phyloP scores from a whole-genome alignment of 176 grass and related monocot species.

The Carex cristatella region DNA sequence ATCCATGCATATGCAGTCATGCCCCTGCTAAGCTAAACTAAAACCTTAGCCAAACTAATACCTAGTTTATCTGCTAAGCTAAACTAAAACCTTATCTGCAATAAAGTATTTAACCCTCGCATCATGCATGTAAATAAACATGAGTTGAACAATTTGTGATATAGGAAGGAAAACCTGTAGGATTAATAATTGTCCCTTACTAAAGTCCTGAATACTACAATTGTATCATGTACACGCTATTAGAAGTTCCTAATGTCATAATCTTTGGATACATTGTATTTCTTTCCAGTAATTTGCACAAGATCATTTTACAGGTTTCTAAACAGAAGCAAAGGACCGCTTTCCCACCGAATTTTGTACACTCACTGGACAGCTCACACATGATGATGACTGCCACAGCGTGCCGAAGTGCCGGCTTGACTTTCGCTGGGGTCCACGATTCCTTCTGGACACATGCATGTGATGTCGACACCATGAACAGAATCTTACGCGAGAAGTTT shows the following conservation, averaged over 20 bases:
- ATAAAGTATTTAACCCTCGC: background rate
- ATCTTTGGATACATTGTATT: background rate
- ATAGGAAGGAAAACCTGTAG: background rate
- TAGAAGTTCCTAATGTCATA: background rate
- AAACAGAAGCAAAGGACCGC: conserved; percentile 63
- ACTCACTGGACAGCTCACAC: conserved; percentile 96
- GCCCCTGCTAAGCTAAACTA: background rate
- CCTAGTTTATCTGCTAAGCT: background rate
- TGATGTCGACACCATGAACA: conserved; percentile 89
- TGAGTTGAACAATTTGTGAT: background rate
- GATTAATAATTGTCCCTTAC: background rate
- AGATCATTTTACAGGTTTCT: conserved; percentile 46
- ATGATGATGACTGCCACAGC: conserved; percentile 99
- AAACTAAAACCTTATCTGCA: background rate
- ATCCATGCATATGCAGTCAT: background rate
- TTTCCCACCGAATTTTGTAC: conserved; percentile 96
- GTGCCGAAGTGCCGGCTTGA: conserved; percentile 71
- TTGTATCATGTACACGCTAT: background rate
- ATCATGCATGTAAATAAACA: background rate
- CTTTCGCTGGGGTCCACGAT: conserved; percentile 95
- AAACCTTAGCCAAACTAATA: background rate
- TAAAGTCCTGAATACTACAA: background rate
- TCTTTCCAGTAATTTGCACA: background rate
- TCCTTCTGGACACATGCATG: conserved; percentile 96
- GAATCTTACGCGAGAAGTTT: conserved; percentile 88